Percentiles rank a stretch among this genome's conserved stretches.
phyloP scores from a whole-genome alignment of 495 filamentous ascomycete species.

The Pseudomonodictys pantanalensis region DNA sequence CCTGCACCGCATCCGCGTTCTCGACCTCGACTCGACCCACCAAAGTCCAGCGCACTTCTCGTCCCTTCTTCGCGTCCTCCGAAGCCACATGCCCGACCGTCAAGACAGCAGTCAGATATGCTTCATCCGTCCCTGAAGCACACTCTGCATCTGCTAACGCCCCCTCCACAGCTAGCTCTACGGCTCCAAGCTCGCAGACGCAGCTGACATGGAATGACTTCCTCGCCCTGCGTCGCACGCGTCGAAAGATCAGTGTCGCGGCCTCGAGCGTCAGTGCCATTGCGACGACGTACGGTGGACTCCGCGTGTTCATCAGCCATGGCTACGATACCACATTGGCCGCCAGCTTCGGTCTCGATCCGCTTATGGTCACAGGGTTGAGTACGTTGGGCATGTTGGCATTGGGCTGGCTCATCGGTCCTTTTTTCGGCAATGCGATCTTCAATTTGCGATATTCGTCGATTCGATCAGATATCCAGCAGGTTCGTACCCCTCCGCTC shows the following conservation, averaged over 20 bases:
- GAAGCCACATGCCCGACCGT: neutral
- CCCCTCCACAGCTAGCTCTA: neutral
- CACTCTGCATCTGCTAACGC: constrained; percentile 11
- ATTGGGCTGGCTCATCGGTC: constrained; percentile 81
- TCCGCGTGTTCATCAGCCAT: constrained; percentile 59
- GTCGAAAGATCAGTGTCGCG: constrained; percentile 75
- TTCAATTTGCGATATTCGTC: constrained; percentile 70
- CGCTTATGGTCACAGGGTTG: constrained; percentile 76
- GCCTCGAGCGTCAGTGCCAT: constrained; percentile 66
- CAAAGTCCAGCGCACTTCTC: constrained; percentile 14
- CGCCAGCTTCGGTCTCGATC: constrained; percentile 75
- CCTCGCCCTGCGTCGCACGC: constrained; percentile 81
- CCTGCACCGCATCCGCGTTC: constrained; percentile 15
- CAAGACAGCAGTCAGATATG: neutral
- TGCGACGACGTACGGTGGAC: constrained; percentile 57
- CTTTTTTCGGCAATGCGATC: constrained; percentile 68
- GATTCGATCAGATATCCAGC: constrained; percentile 62
- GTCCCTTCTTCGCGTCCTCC: neutral
- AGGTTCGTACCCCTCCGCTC: constrained; percentile 33
- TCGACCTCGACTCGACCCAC: constrained; percentile 20
- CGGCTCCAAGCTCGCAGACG: neutral
- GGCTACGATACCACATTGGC: constrained; percentile 66
- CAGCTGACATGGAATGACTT: constrained; percentile 86
- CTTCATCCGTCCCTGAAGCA: constrained; percentile 44
- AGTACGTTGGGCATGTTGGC: constrained; percentile 69